Base-by-base conservation (phyloP, 202 grass and related monocot genomes). In the Dendrocalamus latiflorus region DNA sequence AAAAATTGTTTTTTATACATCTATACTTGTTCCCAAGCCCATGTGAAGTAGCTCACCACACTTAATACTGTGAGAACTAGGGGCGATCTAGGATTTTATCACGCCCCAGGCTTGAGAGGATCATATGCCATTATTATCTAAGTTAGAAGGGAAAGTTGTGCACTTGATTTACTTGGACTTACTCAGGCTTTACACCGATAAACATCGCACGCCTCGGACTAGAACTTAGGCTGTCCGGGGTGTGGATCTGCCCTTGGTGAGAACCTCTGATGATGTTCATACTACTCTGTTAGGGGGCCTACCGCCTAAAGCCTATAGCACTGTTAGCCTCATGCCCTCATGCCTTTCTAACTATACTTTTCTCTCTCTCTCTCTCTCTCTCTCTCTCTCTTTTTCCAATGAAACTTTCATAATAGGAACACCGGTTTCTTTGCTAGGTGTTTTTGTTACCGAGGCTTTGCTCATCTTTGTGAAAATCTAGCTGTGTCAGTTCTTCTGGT, bases 201-300 rank as follows among this genome's bases (percentile, higher is more conserved):
- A n/a, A n/a, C n/a, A n/a, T n/a, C n/a, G n/a, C n/a, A n/a, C n/a
- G n/a, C n/a, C n/a, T n/a, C n/a, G n/a, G n/a, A n/a, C n/a, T n/a
- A n/a, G n/a, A n/a, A n/a, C n/a, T n/a, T n/a, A n/a, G n/a, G n/a
- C n/a, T n/a, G n/a, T n/a, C n/a, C n/a, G n/a, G n/a, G n/a, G n/a
- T n/a, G n/a, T n/a, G n/a, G n/a, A n/a, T n/a, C n/a, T n/a, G n/a
- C n/a, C n/a, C n/a, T n/a, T n/a, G n/a, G n/a, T n/a, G n/a, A n/a
- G 25, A 39, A 62, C 22, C 68, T 82, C 24, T 73, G 43, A 59
- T 77, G 57, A 77, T 68, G 41, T 80, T 50, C 49, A 48, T 53
- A 77, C 79, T 64, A 64, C 53, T 62, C 44, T 80, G 39, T 25
- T 79, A 75, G 74, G 18, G n/a, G 79, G 42, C 42, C 51, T 88